A percentile compares a stretch with the other conserved stretches of the same genome.
Evolutionary conservation across 805 yeast species (phyloP).

Genomic region (Ogataea wickerhamii): DNA sequence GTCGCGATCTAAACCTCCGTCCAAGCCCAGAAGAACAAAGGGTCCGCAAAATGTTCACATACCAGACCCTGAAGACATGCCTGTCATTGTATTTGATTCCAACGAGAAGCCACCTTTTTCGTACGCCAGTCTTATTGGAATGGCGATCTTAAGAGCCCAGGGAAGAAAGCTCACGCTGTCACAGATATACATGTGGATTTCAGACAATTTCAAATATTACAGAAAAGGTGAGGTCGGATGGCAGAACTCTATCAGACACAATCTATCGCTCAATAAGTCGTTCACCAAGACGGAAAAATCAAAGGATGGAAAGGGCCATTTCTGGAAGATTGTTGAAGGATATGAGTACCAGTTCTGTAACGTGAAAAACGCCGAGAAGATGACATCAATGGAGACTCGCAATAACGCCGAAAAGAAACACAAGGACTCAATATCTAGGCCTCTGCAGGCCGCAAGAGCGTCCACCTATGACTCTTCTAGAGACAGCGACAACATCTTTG

Average conservation of each 20-base stretch:
- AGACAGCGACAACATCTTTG: conserved; percentile 16
- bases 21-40: conserved; percentile 20
- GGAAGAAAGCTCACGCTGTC: conserved; percentile 67
- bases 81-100: conserved; percentile 47
- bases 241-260: conserved; percentile 97
- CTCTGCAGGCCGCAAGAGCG: conserved; percentile 6
- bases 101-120: conserved; percentile 82
- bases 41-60: conserved; percentile 29
- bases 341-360: conserved; percentile 76
- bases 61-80: conserved; percentile 39
- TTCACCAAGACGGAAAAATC: conserved; percentile 89
- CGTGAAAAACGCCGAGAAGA: conserved; percentile 47
- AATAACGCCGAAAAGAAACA: not conserved
- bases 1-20: conserved; percentile 5
- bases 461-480: conserved; percentile 4
- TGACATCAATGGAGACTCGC: conserved; percentile 10
- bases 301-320: conserved; percentile 86
- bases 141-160: conserved; percentile 85
- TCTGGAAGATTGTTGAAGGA: conserved; percentile 88
- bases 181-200: conserved; percentile 90
- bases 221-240: conserved; percentile 86
- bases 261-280: conserved; percentile 87
- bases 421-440: conserved; percentile 1
- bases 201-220: conserved; percentile 79
- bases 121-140: conserved; percentile 88